Base-by-base conservation (phyloP, 768 basidiomycete genomes). In the Lactarius sanguifluus region DNA sequence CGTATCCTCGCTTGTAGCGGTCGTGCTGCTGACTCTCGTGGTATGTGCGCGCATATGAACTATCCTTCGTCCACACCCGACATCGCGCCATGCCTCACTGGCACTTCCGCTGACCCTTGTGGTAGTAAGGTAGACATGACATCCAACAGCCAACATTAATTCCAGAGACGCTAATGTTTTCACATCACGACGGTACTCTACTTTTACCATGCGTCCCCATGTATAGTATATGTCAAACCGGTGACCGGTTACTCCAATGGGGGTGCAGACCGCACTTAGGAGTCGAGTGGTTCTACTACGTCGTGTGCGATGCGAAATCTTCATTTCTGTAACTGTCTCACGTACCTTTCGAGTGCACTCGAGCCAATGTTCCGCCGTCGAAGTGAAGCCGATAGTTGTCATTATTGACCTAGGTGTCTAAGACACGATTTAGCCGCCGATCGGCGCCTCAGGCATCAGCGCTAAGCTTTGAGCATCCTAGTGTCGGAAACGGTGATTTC, bases 61-160 rank as follows among this genome's bases (percentile, higher is more conserved):
- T 2, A 41, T 30, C 9, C 58, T 63, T n/a, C 43, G 59, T n/a
- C 47, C 61, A 9, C 50, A 47, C 18, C 54, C 30, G 20, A 66
- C 32, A 5, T n/a, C 4, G 4, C 13, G 23, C 23, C 13, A 4
- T 15, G 1, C 0, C 13, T 3, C 25, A 25, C 28, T 56, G 8
- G 8, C 8, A 23, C 55, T 54, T 2, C 32, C 36, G 28, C 36
- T 12, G 3, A 25, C 13, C 30, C 13, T 41, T n/a, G 16, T n/a
- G n/a, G n/a, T 9, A 6, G 8, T 41, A n/a, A 61, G 15, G 13
- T n/a, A 32, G 7, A 59, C 43, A 45, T 41, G 32, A 2, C 3
- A 20, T 12, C 16, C 7, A 5, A 18, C 34, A 18, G 9, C 12
- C 20, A 28, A 40, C 16, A 10, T 34, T 65, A 56, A 13, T 12